phyloP scores from a whole-genome alignment of 179 eudicot species.

The Heliamphora pulchella region DNA sequence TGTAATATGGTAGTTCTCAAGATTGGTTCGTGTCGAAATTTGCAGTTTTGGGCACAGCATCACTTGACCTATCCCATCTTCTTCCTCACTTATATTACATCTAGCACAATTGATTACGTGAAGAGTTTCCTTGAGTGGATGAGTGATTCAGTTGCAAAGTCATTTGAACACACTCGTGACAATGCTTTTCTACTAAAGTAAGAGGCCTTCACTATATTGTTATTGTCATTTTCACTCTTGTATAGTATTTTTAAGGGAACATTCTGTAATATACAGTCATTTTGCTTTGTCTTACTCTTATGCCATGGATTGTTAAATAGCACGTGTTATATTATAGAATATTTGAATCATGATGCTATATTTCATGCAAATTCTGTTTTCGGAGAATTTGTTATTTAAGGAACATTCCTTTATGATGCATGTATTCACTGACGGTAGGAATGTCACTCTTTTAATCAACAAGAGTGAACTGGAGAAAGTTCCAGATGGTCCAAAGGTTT shows the following conservation, averaged over 20 bases:
- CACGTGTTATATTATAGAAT: background rate
- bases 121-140: conserved; percentile 98
- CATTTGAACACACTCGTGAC: conserved; percentile 91
- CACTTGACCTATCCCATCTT: conserved; percentile 83
- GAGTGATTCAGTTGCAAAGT: conserved; percentile 94
- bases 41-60: conserved; percentile 96
- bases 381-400: background rate
- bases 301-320: background rate
- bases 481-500: conserved; percentile 92
- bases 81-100: conserved; percentile 79
- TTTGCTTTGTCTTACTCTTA: background rate
- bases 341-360: background rate
- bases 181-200: conserved; percentile 88
- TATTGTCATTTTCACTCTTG: background rate
- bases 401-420: conserved; percentile 13
- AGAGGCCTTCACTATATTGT: conserved; percentile 16
- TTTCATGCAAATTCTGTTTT: background rate
- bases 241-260: background rate
- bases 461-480: conserved; percentile 76
- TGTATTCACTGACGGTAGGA: conserved; percentile 40
- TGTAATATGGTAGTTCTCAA: conserved; percentile 12
- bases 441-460: conserved; percentile 69
- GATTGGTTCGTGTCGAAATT: conserved; percentile 18
- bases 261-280: background rate
- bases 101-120: conserved; percentile 88